Percentiles rank a stretch among this genome's conserved stretches.
Conservation (phyloP, 2,329 filamentous ascomycete genomes). For the Xylaria sp. region DNA sequence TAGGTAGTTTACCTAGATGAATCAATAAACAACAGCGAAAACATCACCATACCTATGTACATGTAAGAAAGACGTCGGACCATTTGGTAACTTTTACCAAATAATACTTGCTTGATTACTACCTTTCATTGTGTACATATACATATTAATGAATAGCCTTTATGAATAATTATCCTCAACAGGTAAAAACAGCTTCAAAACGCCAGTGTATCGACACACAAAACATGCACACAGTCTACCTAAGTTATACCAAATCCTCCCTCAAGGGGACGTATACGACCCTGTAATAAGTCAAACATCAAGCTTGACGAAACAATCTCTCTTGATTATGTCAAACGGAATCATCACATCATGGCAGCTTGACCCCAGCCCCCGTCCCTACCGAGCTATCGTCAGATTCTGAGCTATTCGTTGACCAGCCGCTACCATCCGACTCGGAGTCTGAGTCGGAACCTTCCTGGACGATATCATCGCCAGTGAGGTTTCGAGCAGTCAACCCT, state of each 20-base stretch:
- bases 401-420: conserved; percentile 26
- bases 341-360: not conserved
- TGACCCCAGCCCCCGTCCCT: not conserved
- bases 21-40: too few relatives aligned
- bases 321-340: not conserved
- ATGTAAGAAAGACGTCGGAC: too few relatives aligned
- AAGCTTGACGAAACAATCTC: not conserved
- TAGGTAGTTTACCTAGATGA: too few relatives aligned
- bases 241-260: not conserved
- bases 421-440: conserved; percentile 17
- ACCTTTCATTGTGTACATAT: not conserved
- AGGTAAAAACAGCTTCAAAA: not conserved
- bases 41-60: too few relatives aligned
- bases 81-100: not conserved
- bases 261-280: not conserved
- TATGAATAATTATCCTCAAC: not conserved
- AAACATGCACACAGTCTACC: not conserved
- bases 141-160: not conserved
- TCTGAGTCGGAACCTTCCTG: conserved; percentile 38
- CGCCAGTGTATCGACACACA: not conserved
- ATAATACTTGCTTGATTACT: not conserved
- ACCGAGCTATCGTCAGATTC: conserved; percentile 21
- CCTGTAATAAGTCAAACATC: not conserved
- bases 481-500: conserved; percentile 34
- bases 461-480: conserved; percentile 20